Conservation (phyloP, 116 monocot species). For the Posidonia oceanica region DNA sequence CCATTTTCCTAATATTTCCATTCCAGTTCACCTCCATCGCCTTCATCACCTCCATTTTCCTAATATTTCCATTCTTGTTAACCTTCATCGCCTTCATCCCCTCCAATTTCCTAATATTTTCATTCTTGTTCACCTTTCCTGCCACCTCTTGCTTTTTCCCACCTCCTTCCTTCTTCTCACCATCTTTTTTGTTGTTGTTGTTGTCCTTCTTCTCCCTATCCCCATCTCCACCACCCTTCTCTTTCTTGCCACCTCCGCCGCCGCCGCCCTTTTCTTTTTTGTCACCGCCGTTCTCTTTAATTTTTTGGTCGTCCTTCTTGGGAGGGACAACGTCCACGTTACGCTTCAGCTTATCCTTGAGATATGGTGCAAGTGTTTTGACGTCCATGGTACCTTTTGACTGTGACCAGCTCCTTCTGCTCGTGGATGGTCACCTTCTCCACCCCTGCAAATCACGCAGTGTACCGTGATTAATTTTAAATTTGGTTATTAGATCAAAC, state of each 20-base stretch:
- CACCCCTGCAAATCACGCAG: conserved; percentile 25
- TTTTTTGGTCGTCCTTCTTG: conserved; percentile 17
- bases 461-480: too few relatives aligned
- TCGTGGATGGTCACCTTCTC: conserved; percentile 30
- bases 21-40: neutral
- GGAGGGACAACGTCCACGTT: conserved; percentile 20
- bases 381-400: conserved; percentile 63
- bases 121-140: too few relatives aligned
- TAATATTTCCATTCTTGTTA: too few relatives aligned
- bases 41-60: conserved; percentile 6
- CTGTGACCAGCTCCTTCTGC: conserved; percentile 43
- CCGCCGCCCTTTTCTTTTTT: conserved; percentile 6
- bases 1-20: neutral
- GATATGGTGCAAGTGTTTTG: conserved; percentile 9
- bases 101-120: neutral
- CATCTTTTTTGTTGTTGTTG: too few relatives aligned
- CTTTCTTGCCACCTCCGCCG: neutral
- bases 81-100: conserved; percentile 3
- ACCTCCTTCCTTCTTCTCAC: too few relatives aligned
- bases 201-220: too few relatives aligned
- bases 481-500: too few relatives aligned
- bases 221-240: too few relatives aligned
- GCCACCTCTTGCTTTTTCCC: too few relatives aligned
- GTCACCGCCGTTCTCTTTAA: conserved; percentile 1
- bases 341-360: conserved; percentile 31